Base-by-base conservation (phyloP, 2,329 filamentous ascomycete species). In the Ophiocordyceps camponoti-leonardi region DNA sequence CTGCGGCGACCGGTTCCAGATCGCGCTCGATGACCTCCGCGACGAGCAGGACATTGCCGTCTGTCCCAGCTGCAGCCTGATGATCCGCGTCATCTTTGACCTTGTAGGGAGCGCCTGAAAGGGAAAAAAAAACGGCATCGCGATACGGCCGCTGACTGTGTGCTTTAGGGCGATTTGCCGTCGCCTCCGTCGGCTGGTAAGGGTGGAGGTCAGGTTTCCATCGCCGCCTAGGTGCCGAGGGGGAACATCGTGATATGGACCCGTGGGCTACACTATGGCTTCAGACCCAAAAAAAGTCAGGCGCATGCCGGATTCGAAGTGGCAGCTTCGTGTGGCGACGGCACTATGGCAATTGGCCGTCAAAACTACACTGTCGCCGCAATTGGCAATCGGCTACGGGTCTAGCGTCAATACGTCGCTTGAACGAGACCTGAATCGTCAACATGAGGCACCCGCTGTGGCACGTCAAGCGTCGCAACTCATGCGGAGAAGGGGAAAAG, bases 1-100 rank as follows among this genome's bases (percentile, higher is more conserved):
- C 1, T 98, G 92, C 65, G 92, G 92, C 68, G 92, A 98, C 67
- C 78, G 85, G 49, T 98, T 98, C 67, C 85, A 95, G 67, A 95
- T 92, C 58, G 76, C 75, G 19, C 77, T 96, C 46, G 77, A 73
- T 46, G 88, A 96, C 61, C 69, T 98, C 55, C 75, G 81, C 47
- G 88, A 96, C 58, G 85, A 86, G 50, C 79, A 90, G 61, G 88
- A 96, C 54, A 87, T 98, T 58, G 92, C 84, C n/a, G 85, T 96
- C 12, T 98, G 92, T 57, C 92, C 92, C 20, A 95, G 88, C 61
- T 98, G 92, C 65, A 95, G 88, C 62, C 68, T 98, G 55, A 94
- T 94, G 86, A 94, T 98, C 47, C 69, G 82, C 48, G 88, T 98
- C 14, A 93, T 98, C 42, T 98, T 87, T 55, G 92, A 96, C 52